Evolutionary conservation across 306 rosid genomes (phyloP).

Genomic region (barrel medic (Medicago truncatula)): DNA sequence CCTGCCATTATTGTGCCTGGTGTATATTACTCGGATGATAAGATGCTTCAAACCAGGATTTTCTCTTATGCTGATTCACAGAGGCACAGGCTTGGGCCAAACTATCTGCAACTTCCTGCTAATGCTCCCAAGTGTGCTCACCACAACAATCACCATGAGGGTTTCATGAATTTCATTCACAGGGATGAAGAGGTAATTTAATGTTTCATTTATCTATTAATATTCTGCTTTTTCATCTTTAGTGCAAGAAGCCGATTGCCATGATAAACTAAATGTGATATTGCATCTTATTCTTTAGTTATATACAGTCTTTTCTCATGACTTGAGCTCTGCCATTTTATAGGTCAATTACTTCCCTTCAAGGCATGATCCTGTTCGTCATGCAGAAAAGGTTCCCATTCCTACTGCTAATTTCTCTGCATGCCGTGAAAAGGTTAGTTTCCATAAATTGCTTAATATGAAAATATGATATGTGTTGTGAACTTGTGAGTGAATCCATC

Average conservation of each 20-base stretch:
- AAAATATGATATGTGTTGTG: constrained; percentile 11
- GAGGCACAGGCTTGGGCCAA: constrained; percentile 98
- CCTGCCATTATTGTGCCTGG: constrained; percentile 90
- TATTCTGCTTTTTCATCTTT: constrained; percentile 2
- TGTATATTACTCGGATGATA: constrained; percentile 83
- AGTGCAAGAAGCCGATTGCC: constrained; percentile 21
- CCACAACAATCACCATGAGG: constrained; percentile 96
- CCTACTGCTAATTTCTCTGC: constrained; percentile 59
- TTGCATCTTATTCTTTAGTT: constrained; percentile 12
- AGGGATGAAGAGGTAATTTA: constrained; percentile 83
- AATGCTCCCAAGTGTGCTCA: constrained; percentile 92
- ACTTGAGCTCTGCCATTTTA: constrained; percentile 33
- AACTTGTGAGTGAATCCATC: constrained; percentile 28
- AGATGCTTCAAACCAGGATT: constrained; percentile 86
- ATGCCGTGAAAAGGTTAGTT: constrained; percentile 82
- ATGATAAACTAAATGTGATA: constrained; percentile 12
- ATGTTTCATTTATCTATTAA: constrained; percentile 23
- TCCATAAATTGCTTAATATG: constrained; percentile 15
- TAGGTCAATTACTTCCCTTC: constrained; percentile 96
- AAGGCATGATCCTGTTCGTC: constrained; percentile 77
- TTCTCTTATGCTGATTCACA: constrained; percentile 91
- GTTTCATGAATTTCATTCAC: constrained; percentile 93
- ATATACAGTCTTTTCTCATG: constrained; percentile 6
- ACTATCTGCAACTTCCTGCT: constrained; percentile 89
- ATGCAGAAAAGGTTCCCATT: constrained; percentile 77